phyloP scores from a whole-genome alignment of 129 eudicot species.

The Pulicaria dysenterica region DNA sequence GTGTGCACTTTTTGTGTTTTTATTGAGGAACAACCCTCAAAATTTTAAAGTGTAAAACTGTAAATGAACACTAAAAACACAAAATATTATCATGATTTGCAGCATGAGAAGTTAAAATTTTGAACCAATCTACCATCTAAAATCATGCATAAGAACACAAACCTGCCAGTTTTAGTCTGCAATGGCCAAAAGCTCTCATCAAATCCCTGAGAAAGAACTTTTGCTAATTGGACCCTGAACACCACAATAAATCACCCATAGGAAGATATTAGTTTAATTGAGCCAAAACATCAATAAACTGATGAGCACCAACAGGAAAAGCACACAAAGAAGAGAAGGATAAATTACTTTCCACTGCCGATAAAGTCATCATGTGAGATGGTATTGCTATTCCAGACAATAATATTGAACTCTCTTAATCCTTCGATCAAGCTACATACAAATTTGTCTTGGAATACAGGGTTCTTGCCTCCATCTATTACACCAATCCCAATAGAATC shows the following conservation, averaged over 20 bases:
- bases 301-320: background rate
- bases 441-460: constrained; percentile 87
- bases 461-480: constrained; percentile 86
- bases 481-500: background rate
- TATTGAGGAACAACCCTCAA: too few relatives aligned
- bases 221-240: constrained; percentile 57
- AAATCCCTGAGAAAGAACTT: constrained; percentile 65
- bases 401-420: constrained; percentile 61
- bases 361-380: constrained; percentile 70
- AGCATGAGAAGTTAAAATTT: too few relatives aligned
- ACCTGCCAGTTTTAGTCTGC: constrained; percentile 74
- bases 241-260: constrained; percentile 7
- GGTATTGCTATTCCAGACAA: constrained; percentile 90
- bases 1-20: too few relatives aligned
- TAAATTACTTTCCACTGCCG: constrained; percentile 76
- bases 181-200: constrained; percentile 80
- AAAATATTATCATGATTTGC: too few relatives aligned
- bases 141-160: constrained; percentile 4
- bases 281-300: background rate
- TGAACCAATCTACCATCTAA: too few relatives aligned
- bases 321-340: background rate
- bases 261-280: background rate
- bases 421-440: constrained; percentile 69
- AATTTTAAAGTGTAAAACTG: too few relatives aligned
- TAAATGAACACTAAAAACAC: too few relatives aligned